A percentile compares a stretch with the other conserved stretches of the same genome.
Conservation (phyloP, 768 basidiomycete genomes). For the Filobasidium wieringae region DNA sequence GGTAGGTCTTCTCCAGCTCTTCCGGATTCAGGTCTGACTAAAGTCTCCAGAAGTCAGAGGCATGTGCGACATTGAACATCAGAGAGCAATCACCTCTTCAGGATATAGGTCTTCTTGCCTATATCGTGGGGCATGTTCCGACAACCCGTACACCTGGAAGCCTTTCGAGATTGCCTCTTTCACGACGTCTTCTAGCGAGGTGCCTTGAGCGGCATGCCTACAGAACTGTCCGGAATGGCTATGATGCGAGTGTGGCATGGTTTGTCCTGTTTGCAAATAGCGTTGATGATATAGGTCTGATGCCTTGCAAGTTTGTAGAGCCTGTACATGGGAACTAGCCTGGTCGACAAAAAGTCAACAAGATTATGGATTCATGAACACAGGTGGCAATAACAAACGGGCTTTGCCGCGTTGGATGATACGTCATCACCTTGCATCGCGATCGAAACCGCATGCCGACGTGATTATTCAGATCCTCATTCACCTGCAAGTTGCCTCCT, state of each 20-base stretch:
- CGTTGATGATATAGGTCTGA: too few relatives aligned
- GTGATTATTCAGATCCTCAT: too few relatives aligned
- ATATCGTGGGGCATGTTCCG: constrained; percentile 88
- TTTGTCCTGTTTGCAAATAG: neutral
- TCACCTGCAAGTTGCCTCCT: too few relatives aligned
- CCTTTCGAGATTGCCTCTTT: constrained; percentile 62
- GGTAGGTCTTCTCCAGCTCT: constrained; percentile 55
- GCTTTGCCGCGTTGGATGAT: too few relatives aligned
- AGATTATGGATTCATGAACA: too few relatives aligned
- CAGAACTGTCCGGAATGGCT: constrained; percentile 92
- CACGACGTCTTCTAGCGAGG: constrained; percentile 64
- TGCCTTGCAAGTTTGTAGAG: too few relatives aligned
- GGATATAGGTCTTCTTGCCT: constrained; percentile 72
- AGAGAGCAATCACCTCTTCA: constrained; percentile 60
- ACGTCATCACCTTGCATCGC: too few relatives aligned
- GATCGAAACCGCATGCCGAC: too few relatives aligned
- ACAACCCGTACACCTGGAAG: constrained; percentile 73
- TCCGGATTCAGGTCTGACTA: constrained; percentile 51
- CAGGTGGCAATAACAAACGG: too few relatives aligned
- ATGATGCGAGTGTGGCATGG: constrained; percentile 48
- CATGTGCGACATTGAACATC: too few relatives aligned
- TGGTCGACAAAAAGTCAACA: too few relatives aligned
- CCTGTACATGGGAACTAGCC: too few relatives aligned
- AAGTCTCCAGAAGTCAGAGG: neutral
- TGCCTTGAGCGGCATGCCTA: constrained; percentile 62